Evolutionary conservation across 768 basidiomycete species (phyloP).

Genomic region (Myochromella boudieri): DNA sequence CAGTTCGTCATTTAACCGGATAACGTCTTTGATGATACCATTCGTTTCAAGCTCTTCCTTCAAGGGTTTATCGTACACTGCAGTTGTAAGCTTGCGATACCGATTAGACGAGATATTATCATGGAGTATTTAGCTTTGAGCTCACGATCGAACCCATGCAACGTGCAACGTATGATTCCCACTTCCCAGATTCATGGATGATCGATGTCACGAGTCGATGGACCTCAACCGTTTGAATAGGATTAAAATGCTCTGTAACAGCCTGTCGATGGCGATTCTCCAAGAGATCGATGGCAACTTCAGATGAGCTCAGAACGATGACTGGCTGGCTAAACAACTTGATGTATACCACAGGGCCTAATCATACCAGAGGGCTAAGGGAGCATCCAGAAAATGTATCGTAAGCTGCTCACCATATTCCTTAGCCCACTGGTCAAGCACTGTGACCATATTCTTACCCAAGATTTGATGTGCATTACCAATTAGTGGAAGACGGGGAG

Average conservation of each 20-base stretch:
- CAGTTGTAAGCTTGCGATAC: constrained; percentile 6
- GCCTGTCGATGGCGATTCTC: constrained; percentile 25
- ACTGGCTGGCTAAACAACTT: constrained; percentile 42
- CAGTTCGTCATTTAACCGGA: constrained; percentile 1
- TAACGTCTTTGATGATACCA: not conserved
- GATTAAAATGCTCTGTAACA: constrained; percentile 35
- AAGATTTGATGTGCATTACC: constrained; percentile 6
- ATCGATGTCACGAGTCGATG: constrained; percentile 1
- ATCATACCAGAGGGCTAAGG: not conserved
- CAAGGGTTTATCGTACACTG: not conserved
- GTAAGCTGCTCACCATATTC: constrained; percentile 26
- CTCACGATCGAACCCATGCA: constrained; percentile 4
- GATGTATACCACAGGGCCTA: not conserved
- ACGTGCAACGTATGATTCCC: not conserved
- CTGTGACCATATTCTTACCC: constrained; percentile 3
- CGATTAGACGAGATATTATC: too few species aligned
- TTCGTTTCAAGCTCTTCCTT: not conserved
- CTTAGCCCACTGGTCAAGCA: constrained; percentile 21
- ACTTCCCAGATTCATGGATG: not conserved
- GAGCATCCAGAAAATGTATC: not conserved
- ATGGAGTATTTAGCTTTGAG: too few species aligned
- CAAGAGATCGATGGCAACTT: constrained; percentile 25
- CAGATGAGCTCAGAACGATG: constrained; percentile 40
- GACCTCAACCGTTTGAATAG: constrained; percentile 2
- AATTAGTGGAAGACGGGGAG: not conserved